Percentiles rank a stretch among this genome's conserved stretches.
These are phyloP conservation scores for Hyphochytrium catenoides DNA, from an alignment of 352 stramenopile species.

Conservation along the genomic window DNA sequence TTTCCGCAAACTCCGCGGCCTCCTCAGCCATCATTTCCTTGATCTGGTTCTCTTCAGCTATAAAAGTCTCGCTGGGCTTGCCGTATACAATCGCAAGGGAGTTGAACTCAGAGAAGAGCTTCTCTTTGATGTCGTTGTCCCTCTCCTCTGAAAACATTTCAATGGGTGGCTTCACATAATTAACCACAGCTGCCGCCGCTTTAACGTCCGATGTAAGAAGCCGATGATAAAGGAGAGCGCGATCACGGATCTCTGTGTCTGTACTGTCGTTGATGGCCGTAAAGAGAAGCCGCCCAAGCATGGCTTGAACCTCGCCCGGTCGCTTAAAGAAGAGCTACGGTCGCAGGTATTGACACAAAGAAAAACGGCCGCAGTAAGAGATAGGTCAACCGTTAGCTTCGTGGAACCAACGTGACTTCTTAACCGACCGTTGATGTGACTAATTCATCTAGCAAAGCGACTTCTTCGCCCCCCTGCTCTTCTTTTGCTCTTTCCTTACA, in stretches of 20 bases:
- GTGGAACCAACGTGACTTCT: too few species aligned
- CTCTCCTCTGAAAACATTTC: constrained; percentile 56
- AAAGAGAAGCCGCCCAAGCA: constrained; percentile 82
- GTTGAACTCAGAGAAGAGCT: constrained; percentile 90
- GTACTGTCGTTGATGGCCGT: constrained; percentile 81
- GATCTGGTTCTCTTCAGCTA: constrained; percentile 39
- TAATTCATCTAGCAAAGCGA: too few species aligned
- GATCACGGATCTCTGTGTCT: constrained; percentile 86
- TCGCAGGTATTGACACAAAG: too few species aligned
- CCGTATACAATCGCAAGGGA: constrained; percentile 90
- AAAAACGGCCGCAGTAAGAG: too few species aligned
- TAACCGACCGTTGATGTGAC: too few species aligned
- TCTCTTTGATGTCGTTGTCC: constrained; percentile 51
- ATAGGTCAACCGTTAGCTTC: too few species aligned
- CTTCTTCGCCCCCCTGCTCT: too few species aligned
- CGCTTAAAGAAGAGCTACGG: constrained; percentile 95
- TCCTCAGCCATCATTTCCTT: constrained; percentile 15
- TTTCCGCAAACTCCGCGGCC: constrained; percentile 11
- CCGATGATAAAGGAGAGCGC: constrained; percentile 91
- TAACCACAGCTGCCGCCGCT: constrained; percentile 64
- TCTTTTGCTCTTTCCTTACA: too few species aligned
- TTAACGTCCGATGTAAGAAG: constrained; percentile 77
- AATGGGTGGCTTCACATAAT: constrained; percentile 43
- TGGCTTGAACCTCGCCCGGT: constrained; percentile 89
- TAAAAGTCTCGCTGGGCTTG: constrained; percentile 84